Base-by-base conservation (phyloP, 1,284 basidiomycete genomes). In the Apiotrichum siamense region DNA sequence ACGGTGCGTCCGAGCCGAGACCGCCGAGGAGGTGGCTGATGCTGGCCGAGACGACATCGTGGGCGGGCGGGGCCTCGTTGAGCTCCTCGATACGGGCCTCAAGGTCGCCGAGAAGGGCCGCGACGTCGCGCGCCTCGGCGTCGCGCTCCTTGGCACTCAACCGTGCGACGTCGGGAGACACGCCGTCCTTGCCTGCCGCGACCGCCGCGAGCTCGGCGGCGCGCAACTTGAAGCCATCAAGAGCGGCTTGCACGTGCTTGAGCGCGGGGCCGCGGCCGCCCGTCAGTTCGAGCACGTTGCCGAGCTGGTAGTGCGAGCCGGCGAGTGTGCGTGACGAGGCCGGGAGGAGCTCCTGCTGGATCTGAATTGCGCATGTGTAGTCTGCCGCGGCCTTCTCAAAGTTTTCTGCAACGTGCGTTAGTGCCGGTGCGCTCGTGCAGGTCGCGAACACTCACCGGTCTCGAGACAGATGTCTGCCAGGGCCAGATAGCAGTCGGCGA, bases 391-490 rank as follows among this genome's bases (percentile, higher is more conserved):
- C 90, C 70, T 92, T 87, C 55, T 88, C 85, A 67, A 94, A 93
- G 76, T 93, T 93, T 72, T 94, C 89, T 92, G n/a, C n/a, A n/a
- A n/a, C n/a, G n/a, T n/a, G n/a, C n/a, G n/a, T n/a, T n/a, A n/a
- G n/a, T n/a, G 73, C 3, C 25, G 7, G 44, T 55, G 21, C 52
- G 50, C 38, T 47, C 2, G 5, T 3, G 4, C 3, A 9, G 12
- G 17, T 13, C 17, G 3, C 3, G 4, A 4, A 3, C 25, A 66
- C 80, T 55, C 52, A 88, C 89, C 89, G 46, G 88, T 92, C 73
- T 94, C 90, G 54, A 90, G 75, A 17, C 87, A 89, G 7, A 94
- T 85, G 67, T 93, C 89, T 2, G 89, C 90, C 4, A 94, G 78
- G 7, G 83, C 76, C 48, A 91, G 84, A 67, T 85, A 90, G 7